Evolutionary conservation across 1,284 basidiomycete species (phyloP).

Genomic region (Entoloma clypeatum): DNA sequence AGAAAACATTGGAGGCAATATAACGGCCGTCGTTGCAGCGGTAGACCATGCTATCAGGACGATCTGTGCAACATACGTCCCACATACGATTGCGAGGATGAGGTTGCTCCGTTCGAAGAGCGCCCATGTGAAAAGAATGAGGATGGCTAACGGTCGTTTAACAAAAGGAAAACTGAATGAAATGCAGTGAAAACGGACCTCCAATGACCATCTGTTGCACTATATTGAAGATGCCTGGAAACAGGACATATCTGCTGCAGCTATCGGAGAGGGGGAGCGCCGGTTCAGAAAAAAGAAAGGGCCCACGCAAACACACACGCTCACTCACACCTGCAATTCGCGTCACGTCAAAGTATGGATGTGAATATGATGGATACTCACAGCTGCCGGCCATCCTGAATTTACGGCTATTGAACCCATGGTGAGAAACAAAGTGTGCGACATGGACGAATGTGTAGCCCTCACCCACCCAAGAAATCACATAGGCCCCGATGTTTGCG

Average conservation of each 20-base stretch:
- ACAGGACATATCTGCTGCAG: constrained; percentile 11
- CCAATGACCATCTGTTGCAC: constrained; percentile 13
- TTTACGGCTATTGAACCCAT: constrained; percentile 5
- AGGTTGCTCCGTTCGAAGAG: constrained; percentile 10
- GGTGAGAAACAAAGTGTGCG: not conserved
- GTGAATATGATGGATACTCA: constrained; percentile 2
- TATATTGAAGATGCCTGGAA: constrained; percentile 15
- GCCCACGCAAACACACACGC: too few species aligned
- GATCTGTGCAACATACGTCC: constrained; percentile 8
- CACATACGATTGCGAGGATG: constrained; percentile 1
- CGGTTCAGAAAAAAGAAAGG: not conserved
- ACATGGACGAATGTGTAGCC: not conserved
- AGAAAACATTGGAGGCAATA: constrained; percentile 9
- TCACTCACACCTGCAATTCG: constrained; percentile 5
- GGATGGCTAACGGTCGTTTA: constrained; percentile 3
- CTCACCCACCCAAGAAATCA: constrained; percentile 9
- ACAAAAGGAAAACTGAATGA: not conserved
- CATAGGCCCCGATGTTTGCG: constrained; percentile 12
- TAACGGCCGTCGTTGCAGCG: constrained; percentile 10
- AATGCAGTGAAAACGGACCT: not conserved
- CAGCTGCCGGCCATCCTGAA: constrained; percentile 11
- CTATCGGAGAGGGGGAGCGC: not conserved
- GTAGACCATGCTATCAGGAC: constrained; percentile 15
- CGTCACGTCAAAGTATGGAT: not conserved
- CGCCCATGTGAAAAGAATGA: constrained; percentile 14